A percentile compares a stretch with the other conserved stretches of the same genome.
Evolutionary conservation across 306 rosid species (phyloP).

Genomic region (Urtica urens): DNA sequence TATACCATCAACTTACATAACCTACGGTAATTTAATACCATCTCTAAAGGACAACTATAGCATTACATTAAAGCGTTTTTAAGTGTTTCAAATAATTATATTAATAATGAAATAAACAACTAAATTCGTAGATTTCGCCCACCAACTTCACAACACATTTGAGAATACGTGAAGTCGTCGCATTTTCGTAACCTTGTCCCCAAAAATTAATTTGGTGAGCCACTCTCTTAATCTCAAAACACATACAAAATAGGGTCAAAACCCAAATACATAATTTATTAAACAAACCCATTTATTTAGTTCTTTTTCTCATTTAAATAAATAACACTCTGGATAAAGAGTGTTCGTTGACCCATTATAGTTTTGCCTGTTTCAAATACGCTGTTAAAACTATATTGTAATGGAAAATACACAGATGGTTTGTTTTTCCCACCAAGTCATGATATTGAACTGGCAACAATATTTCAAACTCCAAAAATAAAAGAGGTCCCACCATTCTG

Average conservation of each 20-base stretch:
- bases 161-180: slow-evolving; percentile 3
- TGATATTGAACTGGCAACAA: neutral
- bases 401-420: too few relatives aligned
- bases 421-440: too few relatives aligned
- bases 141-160: slow-evolving; percentile 17
- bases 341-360: slow-evolving; percentile 15
- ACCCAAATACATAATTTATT: neutral
- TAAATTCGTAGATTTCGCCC: neutral
- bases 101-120: neutral
- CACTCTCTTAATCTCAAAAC: slow-evolving; percentile 16
- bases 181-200: slow-evolving; percentile 7
- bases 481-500: slow-evolving; percentile 3
- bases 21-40: too few relatives aligned
- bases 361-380: neutral
- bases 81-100: too few relatives aligned
- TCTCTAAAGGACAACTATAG: too few relatives aligned
- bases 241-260: too few relatives aligned
- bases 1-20: too few relatives aligned
- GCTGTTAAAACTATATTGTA: too few relatives aligned
- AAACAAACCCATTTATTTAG: slow-evolving; percentile 12
- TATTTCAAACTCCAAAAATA: slow-evolving; percentile 1
- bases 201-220: slow-evolving; percentile 39
- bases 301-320: neutral
- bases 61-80: too few relatives aligned
- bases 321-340: neutral